Conservation (phyloP, 768 basidiomycete genomes). For the Sistotremastrum niveocremeum region DNA sequence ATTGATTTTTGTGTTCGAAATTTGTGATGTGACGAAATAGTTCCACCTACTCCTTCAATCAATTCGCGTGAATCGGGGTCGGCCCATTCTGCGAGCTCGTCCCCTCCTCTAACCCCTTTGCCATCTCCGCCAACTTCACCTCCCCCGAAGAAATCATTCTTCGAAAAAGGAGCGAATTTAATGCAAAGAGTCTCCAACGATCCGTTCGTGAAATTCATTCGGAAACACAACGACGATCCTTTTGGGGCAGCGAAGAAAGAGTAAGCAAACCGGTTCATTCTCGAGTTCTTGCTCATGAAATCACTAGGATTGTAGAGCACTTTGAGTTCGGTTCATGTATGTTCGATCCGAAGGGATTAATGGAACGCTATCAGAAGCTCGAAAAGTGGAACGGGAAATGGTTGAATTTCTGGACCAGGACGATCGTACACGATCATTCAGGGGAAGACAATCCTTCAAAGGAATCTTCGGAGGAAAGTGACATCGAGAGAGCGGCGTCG, state of each 20-base stretch:
- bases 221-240: conserved; percentile 40
- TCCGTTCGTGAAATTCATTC: conserved; percentile 33
- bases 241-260: conserved; percentile 32
- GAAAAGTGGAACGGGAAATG: conserved; percentile 37
- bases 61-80: too few relatives aligned
- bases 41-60: too few relatives aligned
- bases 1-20: too few relatives aligned
- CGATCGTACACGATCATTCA: conserved; percentile 7
- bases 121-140: too few relatives aligned
- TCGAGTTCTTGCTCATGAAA: too few relatives aligned
- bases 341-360: conserved; percentile 40
- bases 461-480: not conserved
- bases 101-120: too few relatives aligned
- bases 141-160: conserved; percentile 7
- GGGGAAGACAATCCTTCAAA: not conserved
- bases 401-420: conserved; percentile 51
- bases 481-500: not conserved
- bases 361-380: conserved; percentile 33
- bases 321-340: conserved; percentile 46
- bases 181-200: conserved; percentile 29
- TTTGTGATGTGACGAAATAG: too few relatives aligned
- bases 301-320: conserved; percentile 30
- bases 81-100: too few relatives aligned
- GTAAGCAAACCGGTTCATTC: too few relatives aligned
- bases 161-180: conserved; percentile 26